Conservation (phyloP, 148 eudicot species). For the Silene uniflora region DNA sequence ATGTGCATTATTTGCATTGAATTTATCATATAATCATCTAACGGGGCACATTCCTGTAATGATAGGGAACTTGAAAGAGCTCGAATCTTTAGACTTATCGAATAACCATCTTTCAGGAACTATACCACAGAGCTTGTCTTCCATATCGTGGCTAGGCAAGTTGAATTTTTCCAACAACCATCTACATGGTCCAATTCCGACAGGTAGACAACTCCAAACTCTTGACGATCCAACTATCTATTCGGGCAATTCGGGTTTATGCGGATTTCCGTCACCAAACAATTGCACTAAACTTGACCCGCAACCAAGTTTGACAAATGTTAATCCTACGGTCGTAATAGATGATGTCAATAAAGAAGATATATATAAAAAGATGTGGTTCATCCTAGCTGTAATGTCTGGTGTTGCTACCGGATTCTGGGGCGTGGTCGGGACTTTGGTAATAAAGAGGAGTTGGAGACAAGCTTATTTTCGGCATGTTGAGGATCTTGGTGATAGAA, state of each 20-base stretch:
- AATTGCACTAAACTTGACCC: too few relatives aligned
- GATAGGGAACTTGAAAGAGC: slow-evolving; percentile 6
- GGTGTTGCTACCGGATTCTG: slow-evolving; percentile 16
- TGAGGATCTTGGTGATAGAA: too few relatives aligned
- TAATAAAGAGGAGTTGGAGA: slow-evolving; percentile 21
- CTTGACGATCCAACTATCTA: neutral
- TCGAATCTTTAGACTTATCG: slow-evolving; percentile 21
- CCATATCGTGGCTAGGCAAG: neutral
- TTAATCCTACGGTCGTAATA: neutral
- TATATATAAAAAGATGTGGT: neutral
- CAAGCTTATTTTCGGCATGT: slow-evolving; percentile 14
- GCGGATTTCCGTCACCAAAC: slow-evolving; percentile 6
- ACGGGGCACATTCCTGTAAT: slow-evolving; percentile 14
- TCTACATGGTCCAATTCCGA: slow-evolving; percentile 12
- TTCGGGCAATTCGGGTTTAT: slow-evolving; percentile 3
- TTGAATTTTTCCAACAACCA: slow-evolving; percentile 11
- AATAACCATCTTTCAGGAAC: slow-evolving; percentile 10
- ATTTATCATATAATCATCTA: too few relatives aligned
- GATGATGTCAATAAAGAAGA: neutral
- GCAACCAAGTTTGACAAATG: too few relatives aligned
- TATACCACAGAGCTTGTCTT: slow-evolving; percentile 4
- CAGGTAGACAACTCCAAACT: neutral
- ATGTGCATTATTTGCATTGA: too few relatives aligned
- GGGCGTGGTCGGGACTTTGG: slow-evolving; percentile 19
- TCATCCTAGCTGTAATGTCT: neutral